Evolutionary conservation across 148 eudicot species (phyloP).

Genomic region (Cornus florida): DNA sequence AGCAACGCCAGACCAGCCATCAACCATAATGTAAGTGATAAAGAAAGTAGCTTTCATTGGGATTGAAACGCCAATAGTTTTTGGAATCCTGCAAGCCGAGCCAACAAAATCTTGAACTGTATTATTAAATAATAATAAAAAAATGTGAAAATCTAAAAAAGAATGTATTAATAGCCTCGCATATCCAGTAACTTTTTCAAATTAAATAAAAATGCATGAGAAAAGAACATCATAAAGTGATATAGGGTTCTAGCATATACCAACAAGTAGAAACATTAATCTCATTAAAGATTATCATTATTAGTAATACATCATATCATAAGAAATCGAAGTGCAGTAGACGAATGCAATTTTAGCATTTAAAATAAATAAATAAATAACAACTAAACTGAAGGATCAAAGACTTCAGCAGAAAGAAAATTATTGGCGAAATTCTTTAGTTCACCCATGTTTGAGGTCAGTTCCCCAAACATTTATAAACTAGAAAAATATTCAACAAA

Average conservation of each 20-base stretch:
- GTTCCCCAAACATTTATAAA: not conserved
- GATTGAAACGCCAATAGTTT: slow-evolving; percentile 51
- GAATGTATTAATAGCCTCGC: not conserved
- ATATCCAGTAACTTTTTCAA: not conserved
- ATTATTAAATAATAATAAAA: not conserved
- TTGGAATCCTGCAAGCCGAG: slow-evolving; percentile 47
- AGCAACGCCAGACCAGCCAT: slow-evolving; percentile 66
- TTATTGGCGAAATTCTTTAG: not conserved
- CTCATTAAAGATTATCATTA: not conserved
- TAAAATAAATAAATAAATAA: too few relatives aligned
- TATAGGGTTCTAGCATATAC: slow-evolving; percentile 1
- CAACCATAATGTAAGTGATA: slow-evolving; percentile 59
- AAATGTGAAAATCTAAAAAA: not conserved
- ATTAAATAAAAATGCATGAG: not conserved
- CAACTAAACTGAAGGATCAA: not conserved
- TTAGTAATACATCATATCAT: too few relatives aligned
- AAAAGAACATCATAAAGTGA: not conserved
- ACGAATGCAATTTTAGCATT: too few relatives aligned
- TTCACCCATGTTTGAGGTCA: not conserved
- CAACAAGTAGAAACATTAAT: not conserved
- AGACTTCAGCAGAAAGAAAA: not conserved
- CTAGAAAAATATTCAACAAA: not conserved
- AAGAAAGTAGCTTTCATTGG: slow-evolving; percentile 68
- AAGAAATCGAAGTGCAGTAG: not conserved
- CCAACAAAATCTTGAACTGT: not conserved